Percentiles rank a stretch among this genome's conserved stretches.
Conservation (phyloP, 441 rosid genomes). For the Macaranga tanarius region DNA sequence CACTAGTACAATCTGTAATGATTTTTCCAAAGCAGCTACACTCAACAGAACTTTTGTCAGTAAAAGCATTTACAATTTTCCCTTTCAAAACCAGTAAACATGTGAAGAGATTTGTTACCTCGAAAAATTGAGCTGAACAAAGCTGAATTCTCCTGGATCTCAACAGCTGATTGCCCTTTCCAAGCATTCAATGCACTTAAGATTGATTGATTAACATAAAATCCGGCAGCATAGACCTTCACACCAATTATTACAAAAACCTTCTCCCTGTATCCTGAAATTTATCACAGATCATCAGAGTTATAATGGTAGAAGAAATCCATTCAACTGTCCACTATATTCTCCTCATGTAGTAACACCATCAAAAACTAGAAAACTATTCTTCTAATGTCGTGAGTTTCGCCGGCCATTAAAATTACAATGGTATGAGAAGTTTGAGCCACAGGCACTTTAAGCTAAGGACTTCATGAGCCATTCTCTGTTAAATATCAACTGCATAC, state of each 20-base stretch:
- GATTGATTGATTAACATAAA: conserved; percentile 57
- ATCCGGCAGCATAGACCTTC: conserved; percentile 86
- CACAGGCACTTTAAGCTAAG: not conserved
- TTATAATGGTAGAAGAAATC: not conserved
- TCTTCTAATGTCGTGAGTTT: no score
- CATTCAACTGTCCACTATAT: not conserved
- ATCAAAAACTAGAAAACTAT: no score
- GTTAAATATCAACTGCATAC: not conserved
- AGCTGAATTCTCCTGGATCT: conserved; percentile 51
- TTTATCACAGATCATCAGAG: not conserved
- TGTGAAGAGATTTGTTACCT: conserved; percentile 35
- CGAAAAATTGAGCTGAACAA: conserved; percentile 50
- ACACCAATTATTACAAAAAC: conserved; percentile 65
- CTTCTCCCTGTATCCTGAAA: conserved; percentile 26
- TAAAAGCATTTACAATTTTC: conserved; percentile 4
- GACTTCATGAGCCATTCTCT: not conserved
- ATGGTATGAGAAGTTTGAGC: not conserved
- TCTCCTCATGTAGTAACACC: no score
- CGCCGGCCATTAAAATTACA: no score
- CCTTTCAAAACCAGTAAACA: not conserved
- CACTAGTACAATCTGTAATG: conserved; percentile 76
- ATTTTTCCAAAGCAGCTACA: conserved; percentile 64
- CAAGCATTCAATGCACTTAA: conserved; percentile 42
- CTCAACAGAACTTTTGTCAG: not conserved
- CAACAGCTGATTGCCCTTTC: conserved; percentile 55